phyloP scores from a whole-genome alignment of 1,284 basidiomycete genomes.

The Rhodotorula sp. region DNA sequence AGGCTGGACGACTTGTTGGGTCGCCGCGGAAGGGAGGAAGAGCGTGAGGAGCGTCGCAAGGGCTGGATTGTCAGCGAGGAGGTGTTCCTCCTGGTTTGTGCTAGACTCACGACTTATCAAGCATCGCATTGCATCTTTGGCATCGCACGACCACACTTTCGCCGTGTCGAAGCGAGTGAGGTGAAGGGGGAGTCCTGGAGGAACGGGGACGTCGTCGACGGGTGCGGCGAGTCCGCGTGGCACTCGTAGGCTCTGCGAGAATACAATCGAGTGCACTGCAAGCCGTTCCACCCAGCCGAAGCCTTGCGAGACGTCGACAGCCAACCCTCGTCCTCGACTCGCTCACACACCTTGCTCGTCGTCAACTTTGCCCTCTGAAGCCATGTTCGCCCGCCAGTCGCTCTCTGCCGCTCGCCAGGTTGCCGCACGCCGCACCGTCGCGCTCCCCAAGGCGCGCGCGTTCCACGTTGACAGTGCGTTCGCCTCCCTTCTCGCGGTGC shows the following conservation, averaged over 20 bases:
- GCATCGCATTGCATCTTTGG: not conserved
- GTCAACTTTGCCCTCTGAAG: not conserved
- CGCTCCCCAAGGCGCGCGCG: slow-evolving; percentile 17
- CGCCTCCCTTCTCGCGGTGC: not conserved
- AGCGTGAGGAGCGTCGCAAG: too few species aligned
- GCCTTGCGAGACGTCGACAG: not conserved
- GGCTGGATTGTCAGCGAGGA: too few species aligned
- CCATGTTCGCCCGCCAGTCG: slow-evolving; percentile 29
- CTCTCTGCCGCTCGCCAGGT: slow-evolving; percentile 17
- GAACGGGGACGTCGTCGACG: not conserved
- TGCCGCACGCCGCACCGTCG: slow-evolving; percentile 11
- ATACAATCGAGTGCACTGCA: too few species aligned
- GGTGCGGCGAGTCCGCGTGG: too few species aligned
- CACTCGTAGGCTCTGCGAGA: too few species aligned
- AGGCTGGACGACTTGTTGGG: not conserved
- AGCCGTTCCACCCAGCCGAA: not conserved
- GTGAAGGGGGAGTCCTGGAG: not conserved
- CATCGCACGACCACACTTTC: not conserved
- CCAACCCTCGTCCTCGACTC: not conserved
- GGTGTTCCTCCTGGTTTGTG: too few species aligned
- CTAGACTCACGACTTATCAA: too few species aligned
- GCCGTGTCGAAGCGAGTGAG: not conserved
- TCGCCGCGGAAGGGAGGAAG: too few species aligned
- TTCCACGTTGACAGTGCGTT: slow-evolving; percentile 32
- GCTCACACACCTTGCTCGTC: not conserved